A percentile compares a stretch with the other conserved stretches of the same genome.
Evolutionary conservation across 305 asterid species (phyloP).

Genomic region (Solanum hybrid): DNA sequence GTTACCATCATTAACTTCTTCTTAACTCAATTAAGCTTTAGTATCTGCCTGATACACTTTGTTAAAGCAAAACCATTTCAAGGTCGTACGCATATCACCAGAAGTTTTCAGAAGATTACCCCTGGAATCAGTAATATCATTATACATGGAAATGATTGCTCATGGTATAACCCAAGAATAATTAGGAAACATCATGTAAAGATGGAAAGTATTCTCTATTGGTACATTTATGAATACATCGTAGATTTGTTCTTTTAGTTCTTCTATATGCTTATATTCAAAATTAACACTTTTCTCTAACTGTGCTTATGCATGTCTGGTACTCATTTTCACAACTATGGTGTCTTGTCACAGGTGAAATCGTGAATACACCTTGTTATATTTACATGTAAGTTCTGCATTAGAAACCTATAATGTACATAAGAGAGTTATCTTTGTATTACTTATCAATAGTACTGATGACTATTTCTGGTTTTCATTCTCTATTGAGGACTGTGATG

Average conservation of each 20-base stretch:
- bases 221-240: neutral
- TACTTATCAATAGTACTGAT: neutral
- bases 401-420: neutral
- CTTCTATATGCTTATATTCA: neutral
- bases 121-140: neutral
- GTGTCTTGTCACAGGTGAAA: neutral
- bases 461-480: neutral
- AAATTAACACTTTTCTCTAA: neutral
- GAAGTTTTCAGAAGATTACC: neutral
- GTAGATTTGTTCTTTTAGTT: neutral
- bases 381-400: neutral
- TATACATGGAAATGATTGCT: neutral
- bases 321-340: neutral
- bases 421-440: neutral
- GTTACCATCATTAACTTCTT: neutral
- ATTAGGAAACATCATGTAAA: neutral
- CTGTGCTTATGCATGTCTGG: neutral
- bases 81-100: neutral
- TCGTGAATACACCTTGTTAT: neutral
- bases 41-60: neutral
- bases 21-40: neutral
- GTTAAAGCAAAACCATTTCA: neutral
- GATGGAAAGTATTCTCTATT: neutral
- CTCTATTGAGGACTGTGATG: neutral
- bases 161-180: neutral